Base-by-base conservation (phyloP, 2,329 filamentous ascomycete genomes). In the Tolypocladium endophyticum region DNA sequence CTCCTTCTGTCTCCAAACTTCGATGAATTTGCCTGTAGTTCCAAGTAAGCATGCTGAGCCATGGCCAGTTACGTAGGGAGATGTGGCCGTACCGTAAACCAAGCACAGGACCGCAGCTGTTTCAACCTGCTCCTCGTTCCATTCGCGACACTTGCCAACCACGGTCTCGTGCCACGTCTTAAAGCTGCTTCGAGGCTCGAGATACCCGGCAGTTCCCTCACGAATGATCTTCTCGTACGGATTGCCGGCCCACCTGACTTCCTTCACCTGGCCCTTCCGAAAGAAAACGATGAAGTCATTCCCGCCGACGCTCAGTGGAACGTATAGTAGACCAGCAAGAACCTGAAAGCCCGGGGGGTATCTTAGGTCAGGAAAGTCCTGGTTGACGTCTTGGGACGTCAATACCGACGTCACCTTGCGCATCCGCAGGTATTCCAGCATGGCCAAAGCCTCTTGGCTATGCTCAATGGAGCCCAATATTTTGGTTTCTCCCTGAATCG, bases 1-100 rank as follows among this genome's bases (percentile, higher is more conserved):
- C 71, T 96, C 92, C 65, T 96, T 96, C 69, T 96, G 90, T 59
- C 90, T 81, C 92, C 92, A 96, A 1, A 96, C 91, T 68, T 95
- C 89, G 66, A 96, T 96, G 70, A 96, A 96, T 71, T 85, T 85
- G 20, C 81, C 79, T 77, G 56, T 20, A 1, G 35, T 2, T 36
- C 3, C 3, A 33, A 38, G 56, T 64, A 41, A 65, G 62, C 61
- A 58, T 28, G 36, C 41, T 25, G 50, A 18, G 9, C 12, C 8
- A 35, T 60, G 7, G 30, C 23, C 35, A 28, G n/a, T 9, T 20
- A 18, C 33, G 5, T 18, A 16, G 33, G 8, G 18, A 55, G 50
- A 3, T 11, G n/a, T 3, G 25, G 20, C 56, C 70, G 84, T 87
- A 70, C 89, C 90, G 63, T 96, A 96, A 1, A 96, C 90, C 11